Evolutionary conservation across 78 protist genomes (phyloP).

Genomic region (Anaeramoeba ignava): DNA sequence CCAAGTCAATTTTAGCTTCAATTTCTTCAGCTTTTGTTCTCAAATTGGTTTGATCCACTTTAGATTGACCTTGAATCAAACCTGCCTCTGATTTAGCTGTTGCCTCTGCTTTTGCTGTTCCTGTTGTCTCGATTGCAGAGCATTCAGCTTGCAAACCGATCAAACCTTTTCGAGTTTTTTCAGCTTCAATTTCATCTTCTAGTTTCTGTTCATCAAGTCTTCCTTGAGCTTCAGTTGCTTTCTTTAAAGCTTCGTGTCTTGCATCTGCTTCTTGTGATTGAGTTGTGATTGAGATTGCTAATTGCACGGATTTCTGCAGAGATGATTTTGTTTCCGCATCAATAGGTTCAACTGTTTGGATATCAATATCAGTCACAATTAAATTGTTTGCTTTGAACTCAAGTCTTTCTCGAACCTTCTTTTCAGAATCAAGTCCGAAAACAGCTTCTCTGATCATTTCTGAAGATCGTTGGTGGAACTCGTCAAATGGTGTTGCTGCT

Average conservation of each 20-base stretch:
- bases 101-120: constrained; percentile 63
- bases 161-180: constrained; percentile 36
- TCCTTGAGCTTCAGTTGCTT: constrained; percentile 62
- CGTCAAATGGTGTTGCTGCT: constrained; percentile 66
- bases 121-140: constrained; percentile 58
- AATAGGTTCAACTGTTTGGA: constrained; percentile 83
- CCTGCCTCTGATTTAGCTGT: constrained; percentile 56
- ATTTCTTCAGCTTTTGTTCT: constrained; percentile 34
- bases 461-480: constrained; percentile 76
- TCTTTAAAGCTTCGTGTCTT: constrained; percentile 56
- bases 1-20: constrained; percentile 27
- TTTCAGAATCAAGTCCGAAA: constrained; percentile 38
- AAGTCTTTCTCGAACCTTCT: constrained; percentile 22
- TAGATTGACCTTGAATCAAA: constrained; percentile 44
- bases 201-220: constrained; percentile 54
- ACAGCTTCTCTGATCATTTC: constrained; percentile 65
- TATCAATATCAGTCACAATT: constrained; percentile 70
- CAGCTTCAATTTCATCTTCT: constrained; percentile 47
- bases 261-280: no score
- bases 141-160: constrained; percentile 57
- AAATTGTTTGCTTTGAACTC: constrained; percentile 59
- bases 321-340: constrained; percentile 75
- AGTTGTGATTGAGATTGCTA: no score
- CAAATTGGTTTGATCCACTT: constrained; percentile 46
- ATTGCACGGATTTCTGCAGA: constrained; percentile 67